phyloP scores from a whole-genome alignment of 441 rosid species.

The Erysimum pusillum region DNA sequence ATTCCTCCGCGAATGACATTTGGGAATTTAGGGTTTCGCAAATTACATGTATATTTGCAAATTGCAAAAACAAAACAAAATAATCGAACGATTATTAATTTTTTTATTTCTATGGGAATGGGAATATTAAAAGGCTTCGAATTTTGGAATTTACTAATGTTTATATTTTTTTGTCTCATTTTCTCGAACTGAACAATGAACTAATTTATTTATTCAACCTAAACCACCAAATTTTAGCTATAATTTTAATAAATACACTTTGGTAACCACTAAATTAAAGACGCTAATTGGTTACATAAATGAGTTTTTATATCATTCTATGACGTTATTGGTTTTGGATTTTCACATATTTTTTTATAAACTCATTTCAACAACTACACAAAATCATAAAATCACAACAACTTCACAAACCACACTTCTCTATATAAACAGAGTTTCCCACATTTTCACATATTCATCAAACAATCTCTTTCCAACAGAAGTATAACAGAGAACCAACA shows the following conservation, averaged over 20 bases:
- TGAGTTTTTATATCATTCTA: neutral
- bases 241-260: too few relatives aligned
- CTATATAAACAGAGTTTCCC: conserved; percentile 44
- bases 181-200: conserved; percentile 2
- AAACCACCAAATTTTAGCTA: conserved; percentile 28
- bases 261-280: conserved; percentile 27
- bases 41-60: neutral
- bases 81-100: too few relatives aligned
- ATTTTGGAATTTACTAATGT: neutral
- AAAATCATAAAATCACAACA: conserved; percentile 36
- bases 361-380: conserved; percentile 54
- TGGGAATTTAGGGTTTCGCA: conserved; percentile 51
- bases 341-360: neutral
- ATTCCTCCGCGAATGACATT: conserved; percentile 88
- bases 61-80: too few relatives aligned
- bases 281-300: neutral
- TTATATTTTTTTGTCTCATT: neutral
- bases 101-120: too few relatives aligned
- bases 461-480: conserved; percentile 2
- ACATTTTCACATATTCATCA: conserved; percentile 39
- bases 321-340: neutral
- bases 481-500: neutral
- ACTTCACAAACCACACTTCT: conserved; percentile 49
- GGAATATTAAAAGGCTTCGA: neutral
- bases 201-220: conserved; percentile 38